These are phyloP conservation scores for Castanospermum australe DNA, from an alignment of 306 rosid genomes.

Conservation along the genomic window DNA sequence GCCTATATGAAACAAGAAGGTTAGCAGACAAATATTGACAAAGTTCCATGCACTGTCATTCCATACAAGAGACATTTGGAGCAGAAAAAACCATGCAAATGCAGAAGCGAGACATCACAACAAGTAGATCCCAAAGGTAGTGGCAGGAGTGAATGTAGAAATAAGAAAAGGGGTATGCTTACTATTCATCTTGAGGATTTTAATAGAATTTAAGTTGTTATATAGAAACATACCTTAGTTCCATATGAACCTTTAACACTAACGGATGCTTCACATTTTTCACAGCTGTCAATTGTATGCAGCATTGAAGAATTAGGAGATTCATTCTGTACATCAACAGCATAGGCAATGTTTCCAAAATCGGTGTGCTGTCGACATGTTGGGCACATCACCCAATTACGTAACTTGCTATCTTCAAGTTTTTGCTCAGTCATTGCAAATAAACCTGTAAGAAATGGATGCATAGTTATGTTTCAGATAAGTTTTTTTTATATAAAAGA, in stretches of 20 bases:
- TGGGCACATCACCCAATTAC: slow-evolving; percentile 91
- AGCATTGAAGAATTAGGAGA: slow-evolving; percentile 45
- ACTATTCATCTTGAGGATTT: slow-evolving; percentile 22
- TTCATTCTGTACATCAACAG: slow-evolving; percentile 65
- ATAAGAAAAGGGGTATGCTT: neutral
- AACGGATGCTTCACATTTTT: slow-evolving; percentile 58
- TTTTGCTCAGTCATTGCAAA: slow-evolving; percentile 78
- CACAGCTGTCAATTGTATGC: slow-evolving; percentile 43
- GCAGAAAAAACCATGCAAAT: neutral
- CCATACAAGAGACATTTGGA: neutral
- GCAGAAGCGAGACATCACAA: neutral
- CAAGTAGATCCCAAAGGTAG: neutral
- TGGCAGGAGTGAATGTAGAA: neutral
- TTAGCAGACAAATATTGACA: neutral
- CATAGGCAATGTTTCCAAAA: slow-evolving; percentile 85
- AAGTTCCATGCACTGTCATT: neutral
- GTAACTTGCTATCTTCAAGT: slow-evolving; percentile 51
- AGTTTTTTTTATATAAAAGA: too few species aligned
- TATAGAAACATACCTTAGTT: slow-evolving; percentile 65
- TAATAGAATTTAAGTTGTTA: slow-evolving; percentile 1
- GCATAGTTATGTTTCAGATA: slow-evolving; percentile 4
- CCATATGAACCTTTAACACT: slow-evolving; percentile 87
- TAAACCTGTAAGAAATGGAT: slow-evolving; percentile 59
- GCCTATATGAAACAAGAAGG: neutral
- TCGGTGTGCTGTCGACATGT: slow-evolving; percentile 93